Evolutionary conservation across 2,329 filamentous ascomycete genomes (phyloP).

Genomic region (Chaetomium sp.): DNA sequence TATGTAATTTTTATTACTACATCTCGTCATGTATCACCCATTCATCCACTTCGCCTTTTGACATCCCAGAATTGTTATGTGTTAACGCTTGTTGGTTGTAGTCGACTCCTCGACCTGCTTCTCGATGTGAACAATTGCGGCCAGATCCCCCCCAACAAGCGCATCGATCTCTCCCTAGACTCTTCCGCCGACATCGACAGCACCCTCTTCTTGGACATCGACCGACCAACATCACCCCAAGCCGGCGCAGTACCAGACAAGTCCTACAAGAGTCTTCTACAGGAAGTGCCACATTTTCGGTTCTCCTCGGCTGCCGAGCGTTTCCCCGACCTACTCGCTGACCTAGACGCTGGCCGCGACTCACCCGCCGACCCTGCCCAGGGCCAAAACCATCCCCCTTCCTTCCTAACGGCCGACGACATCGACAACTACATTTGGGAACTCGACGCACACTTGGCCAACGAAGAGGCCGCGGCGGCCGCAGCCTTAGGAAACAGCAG

Average conservation of each 20-base stretch:
- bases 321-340: conserved; percentile 50
- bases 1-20: conserved; percentile 38
- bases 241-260: conserved; percentile 41
- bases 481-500: not conserved
- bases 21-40: conserved; percentile 12
- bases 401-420: conserved; percentile 63
- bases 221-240: conserved; percentile 59
- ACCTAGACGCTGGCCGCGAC: conserved; percentile 39
- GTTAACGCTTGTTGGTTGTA: conserved; percentile 33
- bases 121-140: conserved; percentile 81
- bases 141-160: conserved; percentile 67
- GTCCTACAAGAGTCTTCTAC: conserved; percentile 44
- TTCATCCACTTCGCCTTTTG: conserved; percentile 6
- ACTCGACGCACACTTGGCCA: conserved; percentile 48
- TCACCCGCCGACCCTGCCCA: conserved; percentile 39
- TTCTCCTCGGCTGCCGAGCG: conserved; percentile 53
- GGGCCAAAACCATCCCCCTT: conserved; percentile 50
- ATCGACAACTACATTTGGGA: conserved; percentile 67
- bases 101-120: conserved; percentile 81
- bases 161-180: conserved; percentile 61
- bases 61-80: too few relatives aligned
- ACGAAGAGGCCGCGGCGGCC: conserved; percentile 31
- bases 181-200: conserved; percentile 38
- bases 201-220: conserved; percentile 68
- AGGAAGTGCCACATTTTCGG: conserved; percentile 45